Evolutionary conservation across 371 early-diverging fungal genomes (phyloP).

Genomic region (Apophysomyces variabilis): DNA sequence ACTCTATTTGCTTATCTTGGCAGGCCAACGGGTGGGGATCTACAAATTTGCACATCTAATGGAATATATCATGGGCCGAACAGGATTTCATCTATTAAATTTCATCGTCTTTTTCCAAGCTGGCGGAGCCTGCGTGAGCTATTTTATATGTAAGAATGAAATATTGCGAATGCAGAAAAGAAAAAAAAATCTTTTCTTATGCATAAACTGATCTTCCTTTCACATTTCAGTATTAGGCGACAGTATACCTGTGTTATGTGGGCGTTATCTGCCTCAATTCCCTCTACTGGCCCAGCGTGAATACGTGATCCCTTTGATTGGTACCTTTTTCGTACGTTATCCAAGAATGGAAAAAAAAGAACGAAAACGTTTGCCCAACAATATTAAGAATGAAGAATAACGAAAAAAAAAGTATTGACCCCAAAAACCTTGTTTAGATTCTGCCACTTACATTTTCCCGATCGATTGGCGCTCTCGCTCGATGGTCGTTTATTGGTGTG

Average conservation of each 20-base stretch:
- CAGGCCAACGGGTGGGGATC: conserved; percentile 44
- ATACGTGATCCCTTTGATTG: conserved; percentile 33
- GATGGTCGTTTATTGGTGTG: conserved; percentile 46
- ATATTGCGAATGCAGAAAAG: background rate
- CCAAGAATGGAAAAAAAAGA: background rate
- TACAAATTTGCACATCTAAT: conserved; percentile 48
- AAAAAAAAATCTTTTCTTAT: too few species aligned
- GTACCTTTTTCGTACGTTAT: conserved; percentile 31
- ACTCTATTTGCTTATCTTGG: conserved; percentile 44
- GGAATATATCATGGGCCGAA: conserved; percentile 45
- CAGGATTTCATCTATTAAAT: conserved; percentile 46
- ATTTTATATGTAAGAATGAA: conserved; percentile 33
- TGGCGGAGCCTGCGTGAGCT: conserved; percentile 42
- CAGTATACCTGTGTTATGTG: conserved; percentile 45
- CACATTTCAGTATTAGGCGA: conserved; percentile 45
- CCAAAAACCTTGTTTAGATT: conserved; percentile 22
- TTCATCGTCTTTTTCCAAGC: conserved; percentile 44
- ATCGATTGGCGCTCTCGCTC: conserved; percentile 53
- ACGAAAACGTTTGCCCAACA: background rate
- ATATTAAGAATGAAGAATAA: background rate
- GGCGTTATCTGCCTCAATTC: conserved; percentile 28
- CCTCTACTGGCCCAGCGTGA: conserved; percentile 23
- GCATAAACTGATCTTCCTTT: background rate
- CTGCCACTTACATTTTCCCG: conserved; percentile 45
- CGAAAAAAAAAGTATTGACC: background rate